Evolutionary conservation across 1,284 basidiomycete species (phyloP).

Genomic region (Takashimella tepidaria): DNA sequence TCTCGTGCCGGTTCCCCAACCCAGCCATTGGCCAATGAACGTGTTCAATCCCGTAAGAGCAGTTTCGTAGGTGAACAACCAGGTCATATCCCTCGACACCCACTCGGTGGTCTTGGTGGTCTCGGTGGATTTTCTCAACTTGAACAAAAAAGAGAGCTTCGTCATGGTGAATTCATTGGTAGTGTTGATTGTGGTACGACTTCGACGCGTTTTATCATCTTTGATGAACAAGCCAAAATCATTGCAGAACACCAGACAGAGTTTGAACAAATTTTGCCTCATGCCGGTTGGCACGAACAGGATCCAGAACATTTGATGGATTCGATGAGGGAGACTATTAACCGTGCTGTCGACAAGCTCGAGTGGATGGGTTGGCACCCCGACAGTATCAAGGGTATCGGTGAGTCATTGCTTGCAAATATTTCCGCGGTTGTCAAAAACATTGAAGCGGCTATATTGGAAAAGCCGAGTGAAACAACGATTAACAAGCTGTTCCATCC

Average conservation of each 20-base stretch:
- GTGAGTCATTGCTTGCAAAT: too few species aligned
- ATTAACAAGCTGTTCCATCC: background rate
- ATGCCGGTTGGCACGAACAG: conserved; percentile 96
- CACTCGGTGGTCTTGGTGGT: conserved; percentile 20
- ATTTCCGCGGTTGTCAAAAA: too few species aligned
- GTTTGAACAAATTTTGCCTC: conserved; percentile 84
- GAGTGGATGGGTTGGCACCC: conserved; percentile 66
- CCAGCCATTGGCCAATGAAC: conserved; percentile 38
- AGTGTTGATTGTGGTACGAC: conserved; percentile 90
- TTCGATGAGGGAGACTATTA: conserved; percentile 72
- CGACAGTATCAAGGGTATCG: conserved; percentile 85
- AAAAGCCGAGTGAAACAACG: background rate
- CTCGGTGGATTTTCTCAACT: conserved; percentile 25
- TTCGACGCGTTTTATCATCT: conserved; percentile 90
- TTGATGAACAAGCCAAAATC: conserved; percentile 83
- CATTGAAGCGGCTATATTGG: background rate
- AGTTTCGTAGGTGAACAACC: conserved; percentile 17
- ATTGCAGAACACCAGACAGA: conserved; percentile 82
- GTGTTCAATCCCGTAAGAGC: conserved; percentile 21
- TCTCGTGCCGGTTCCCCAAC: conserved; percentile 46
- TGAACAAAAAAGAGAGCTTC: conserved; percentile 24
- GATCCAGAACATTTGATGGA: conserved; percentile 78
- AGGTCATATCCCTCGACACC: background rate
- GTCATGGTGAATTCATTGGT: conserved; percentile 65
- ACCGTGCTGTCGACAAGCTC: conserved; percentile 65